phyloP scores from a whole-genome alignment of 2,329 filamentous ascomycete genomes.

The Microcera coccophila region DNA sequence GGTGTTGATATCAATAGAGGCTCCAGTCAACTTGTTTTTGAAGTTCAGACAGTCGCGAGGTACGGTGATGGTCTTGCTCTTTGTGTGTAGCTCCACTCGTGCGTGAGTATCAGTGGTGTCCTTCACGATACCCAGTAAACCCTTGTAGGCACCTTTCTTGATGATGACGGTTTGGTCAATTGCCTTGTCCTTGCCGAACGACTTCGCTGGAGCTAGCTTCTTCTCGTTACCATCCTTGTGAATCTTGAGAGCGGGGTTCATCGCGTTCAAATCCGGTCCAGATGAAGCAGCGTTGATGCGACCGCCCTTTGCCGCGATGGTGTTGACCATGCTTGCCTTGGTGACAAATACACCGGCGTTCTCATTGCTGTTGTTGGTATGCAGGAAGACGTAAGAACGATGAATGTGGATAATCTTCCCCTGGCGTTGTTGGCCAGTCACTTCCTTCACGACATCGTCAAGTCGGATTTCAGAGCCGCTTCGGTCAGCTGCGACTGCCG shows the following conservation, averaged over 20 bases:
- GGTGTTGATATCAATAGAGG: constrained; percentile 66
- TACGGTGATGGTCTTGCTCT: constrained; percentile 85
- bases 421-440: constrained; percentile 76
- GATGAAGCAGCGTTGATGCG: constrained; percentile 57
- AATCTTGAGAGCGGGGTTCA: constrained; percentile 86
- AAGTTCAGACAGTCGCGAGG: constrained; percentile 77
- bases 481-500: constrained; percentile 85
- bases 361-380: constrained; percentile 78
- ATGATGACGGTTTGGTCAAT: constrained; percentile 91
- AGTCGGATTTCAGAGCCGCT: constrained; percentile 88
- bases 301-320: constrained; percentile 90
- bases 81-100: constrained; percentile 89
- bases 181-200: constrained; percentile 75
- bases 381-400: constrained; percentile 85
- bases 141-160: constrained; percentile 84
- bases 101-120: constrained; percentile 84
- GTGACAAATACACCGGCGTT: constrained; percentile 89
- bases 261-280: constrained; percentile 78
- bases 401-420: constrained; percentile 93
- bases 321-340: constrained; percentile 78
- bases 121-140: constrained; percentile 89
- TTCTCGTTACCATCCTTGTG: constrained; percentile 55
- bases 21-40: constrained; percentile 78
- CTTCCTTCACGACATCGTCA: constrained; percentile 90
- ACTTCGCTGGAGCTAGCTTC: constrained; percentile 60